Evolutionary conservation across 2,329 filamentous ascomycete species (phyloP).

Genomic region (Coniochaeta ligniaria): DNA sequence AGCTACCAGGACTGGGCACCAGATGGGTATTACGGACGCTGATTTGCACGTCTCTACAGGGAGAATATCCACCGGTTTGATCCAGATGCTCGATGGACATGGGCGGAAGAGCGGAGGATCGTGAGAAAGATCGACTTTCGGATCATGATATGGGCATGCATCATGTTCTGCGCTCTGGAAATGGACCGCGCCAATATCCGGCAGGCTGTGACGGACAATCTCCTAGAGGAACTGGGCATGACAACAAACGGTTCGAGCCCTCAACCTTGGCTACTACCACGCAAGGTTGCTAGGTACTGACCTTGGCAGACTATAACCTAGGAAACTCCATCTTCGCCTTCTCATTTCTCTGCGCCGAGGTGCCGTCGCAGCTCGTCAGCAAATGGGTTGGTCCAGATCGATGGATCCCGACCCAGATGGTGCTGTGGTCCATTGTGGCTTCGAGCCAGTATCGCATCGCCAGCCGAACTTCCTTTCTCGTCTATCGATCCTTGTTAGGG

Average conservation of each 20-base stretch:
- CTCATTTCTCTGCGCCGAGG: conserved; percentile 47
- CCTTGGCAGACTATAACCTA: conserved; percentile 36
- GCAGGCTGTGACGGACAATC: conserved; percentile 25
- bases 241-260: conserved; percentile 20
- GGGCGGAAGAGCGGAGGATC: conserved; percentile 23
- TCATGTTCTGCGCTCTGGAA: conserved; percentile 47
- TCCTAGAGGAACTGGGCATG: conserved; percentile 23
- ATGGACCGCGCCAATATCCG: conserved; percentile 39
- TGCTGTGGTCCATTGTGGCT: conserved; percentile 24
- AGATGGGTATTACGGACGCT: background rate
- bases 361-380: conserved; percentile 53
- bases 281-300: background rate
- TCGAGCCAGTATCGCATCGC: conserved; percentile 21
- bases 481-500: conserved; percentile 23
- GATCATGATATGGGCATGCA: conserved; percentile 42
- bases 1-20: background rate
- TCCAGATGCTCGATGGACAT: conserved; percentile 26
- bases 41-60: background rate
- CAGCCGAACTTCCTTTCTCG: conserved; percentile 19
- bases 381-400: conserved; percentile 37
- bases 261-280: background rate
- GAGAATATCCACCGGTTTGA: conserved; percentile 31
- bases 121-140: conserved; percentile 38
- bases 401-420: conserved; percentile 29
- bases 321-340: conserved; percentile 49